phyloP scores from a whole-genome alignment of 768 basidiomycete genomes.

The Stropharia rugosoannulata region DNA sequence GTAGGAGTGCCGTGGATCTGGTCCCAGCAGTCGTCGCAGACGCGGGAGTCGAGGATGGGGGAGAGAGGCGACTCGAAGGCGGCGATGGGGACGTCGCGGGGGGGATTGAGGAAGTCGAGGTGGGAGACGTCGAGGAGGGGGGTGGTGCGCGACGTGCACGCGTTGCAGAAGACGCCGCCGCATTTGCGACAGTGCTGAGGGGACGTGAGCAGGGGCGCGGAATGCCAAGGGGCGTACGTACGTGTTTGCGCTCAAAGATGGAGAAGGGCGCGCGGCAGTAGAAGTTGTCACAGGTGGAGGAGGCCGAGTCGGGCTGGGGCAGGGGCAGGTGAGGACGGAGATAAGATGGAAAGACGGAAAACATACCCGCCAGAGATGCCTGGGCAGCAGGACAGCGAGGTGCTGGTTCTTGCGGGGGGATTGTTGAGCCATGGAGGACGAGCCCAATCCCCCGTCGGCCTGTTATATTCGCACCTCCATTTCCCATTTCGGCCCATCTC shows the following conservation, averaged over 20 bases:
- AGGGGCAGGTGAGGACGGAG: constrained; percentile 15
- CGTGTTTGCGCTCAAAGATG: constrained; percentile 74
- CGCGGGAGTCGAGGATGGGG: constrained; percentile 56
- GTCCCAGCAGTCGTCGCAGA: constrained; percentile 78
- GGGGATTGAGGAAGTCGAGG: constrained; percentile 70
- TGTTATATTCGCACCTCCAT: constrained; percentile 17
- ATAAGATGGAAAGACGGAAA: neutral
- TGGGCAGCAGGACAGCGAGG: constrained; percentile 72
- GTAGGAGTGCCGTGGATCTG: constrained; percentile 62
- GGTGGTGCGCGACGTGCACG: constrained; percentile 60
- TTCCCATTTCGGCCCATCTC: constrained; percentile 12
- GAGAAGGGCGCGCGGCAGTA: constrained; percentile 65
- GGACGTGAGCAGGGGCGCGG: constrained; percentile 12
- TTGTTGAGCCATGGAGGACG: constrained; percentile 12
- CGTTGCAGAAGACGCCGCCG: constrained; percentile 71
- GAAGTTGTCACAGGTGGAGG: constrained; percentile 70
- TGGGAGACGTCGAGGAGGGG: constrained; percentile 71
- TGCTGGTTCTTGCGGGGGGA: constrained; percentile 59
- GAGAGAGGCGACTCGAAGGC: constrained; percentile 58
- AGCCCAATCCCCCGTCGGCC: neutral
- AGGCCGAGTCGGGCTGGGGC: constrained; percentile 64
- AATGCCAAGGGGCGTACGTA: constrained; percentile 35
- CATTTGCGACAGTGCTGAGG: constrained; percentile 81
- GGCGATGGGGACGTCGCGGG: constrained; percentile 60
- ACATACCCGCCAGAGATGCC: constrained; percentile 71